These are phyloP conservation scores for Rhizopogon vinicolor DNA, from an alignment of 768 basidiomycete species.

Conservation along the genomic window DNA sequence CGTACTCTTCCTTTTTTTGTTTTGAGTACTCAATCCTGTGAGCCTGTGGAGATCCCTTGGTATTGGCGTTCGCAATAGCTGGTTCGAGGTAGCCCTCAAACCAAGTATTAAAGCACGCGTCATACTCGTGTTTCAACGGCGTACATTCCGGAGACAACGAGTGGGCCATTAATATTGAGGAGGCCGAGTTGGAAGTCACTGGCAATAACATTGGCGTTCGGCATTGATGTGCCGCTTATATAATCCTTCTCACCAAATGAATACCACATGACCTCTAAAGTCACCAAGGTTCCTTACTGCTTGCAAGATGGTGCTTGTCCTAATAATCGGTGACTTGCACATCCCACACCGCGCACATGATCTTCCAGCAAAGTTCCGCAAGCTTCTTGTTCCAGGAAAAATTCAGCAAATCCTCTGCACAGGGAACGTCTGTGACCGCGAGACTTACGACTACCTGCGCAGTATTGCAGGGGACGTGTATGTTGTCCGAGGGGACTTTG, in stretches of 20 bases:
- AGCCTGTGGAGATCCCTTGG: constrained; percentile 34
- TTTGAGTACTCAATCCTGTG: constrained; percentile 60
- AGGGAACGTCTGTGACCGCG: constrained; percentile 95
- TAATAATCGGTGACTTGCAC: constrained; percentile 95
- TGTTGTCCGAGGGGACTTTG: constrained; percentile 92
- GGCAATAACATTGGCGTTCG: background rate
- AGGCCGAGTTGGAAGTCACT: too few relatives aligned
- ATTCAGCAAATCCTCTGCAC: constrained; percentile 98
- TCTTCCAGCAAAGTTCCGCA: constrained; percentile 94
- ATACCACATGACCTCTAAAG: too few relatives aligned
- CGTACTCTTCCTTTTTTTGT: constrained; percentile 84
- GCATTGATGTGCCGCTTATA: background rate
- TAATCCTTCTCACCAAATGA: background rate
- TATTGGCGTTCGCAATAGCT: constrained; percentile 38
- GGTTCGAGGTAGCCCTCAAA: constrained; percentile 96
- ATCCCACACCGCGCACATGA: constrained; percentile 91
- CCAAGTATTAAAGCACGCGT: constrained; percentile 96
- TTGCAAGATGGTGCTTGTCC: constrained; percentile 67
- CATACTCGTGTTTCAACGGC: constrained; percentile 83
- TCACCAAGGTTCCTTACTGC: background rate
- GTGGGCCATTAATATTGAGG: constrained; percentile 51
- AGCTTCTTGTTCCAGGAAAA: constrained; percentile 92
- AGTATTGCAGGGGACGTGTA: constrained; percentile 93
- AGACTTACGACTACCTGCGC: constrained; percentile 94
- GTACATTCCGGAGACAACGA: constrained; percentile 86